A percentile compares a stretch with the other conserved stretches of the same genome.
phyloP scores from a whole-genome alignment of 1,284 basidiomycete species.

The Entoloma clypeatum region DNA sequence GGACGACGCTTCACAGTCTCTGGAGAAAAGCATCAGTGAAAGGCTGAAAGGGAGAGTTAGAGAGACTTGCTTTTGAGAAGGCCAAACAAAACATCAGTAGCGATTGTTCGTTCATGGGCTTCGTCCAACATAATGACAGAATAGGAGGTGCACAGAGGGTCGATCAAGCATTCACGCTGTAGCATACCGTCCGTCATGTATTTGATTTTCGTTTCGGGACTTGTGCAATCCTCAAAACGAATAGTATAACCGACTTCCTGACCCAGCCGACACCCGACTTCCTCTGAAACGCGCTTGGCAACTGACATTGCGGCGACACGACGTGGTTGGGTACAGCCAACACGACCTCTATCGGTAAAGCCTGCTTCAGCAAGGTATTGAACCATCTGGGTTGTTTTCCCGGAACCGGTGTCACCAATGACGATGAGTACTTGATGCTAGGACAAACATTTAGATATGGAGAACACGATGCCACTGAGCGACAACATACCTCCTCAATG shows the following conservation, averaged over 20 bases:
- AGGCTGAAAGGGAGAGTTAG: constrained; percentile 1
- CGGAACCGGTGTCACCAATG: constrained; percentile 92
- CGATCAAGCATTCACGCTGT: constrained; percentile 93
- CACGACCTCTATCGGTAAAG: constrained; percentile 81
- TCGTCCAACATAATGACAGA: constrained; percentile 98
- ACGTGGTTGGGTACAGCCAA: constrained; percentile 97
- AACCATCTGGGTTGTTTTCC: constrained; percentile 93
- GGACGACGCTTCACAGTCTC: constrained; percentile 92
- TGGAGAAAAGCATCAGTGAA: constrained; percentile 33
- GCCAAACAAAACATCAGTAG: constrained; percentile 97
- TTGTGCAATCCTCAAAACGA: constrained; percentile 98
- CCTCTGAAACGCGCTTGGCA: constrained; percentile 96
- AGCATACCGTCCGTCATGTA: constrained; percentile 99
- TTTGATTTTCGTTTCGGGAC: constrained; percentile 97
- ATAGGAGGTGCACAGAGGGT: constrained; percentile 90
- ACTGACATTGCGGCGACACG: constrained; percentile 99
- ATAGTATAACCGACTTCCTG: constrained; percentile 99
- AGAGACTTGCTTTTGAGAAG: constrained; percentile 82
- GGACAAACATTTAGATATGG: constrained; percentile 24
- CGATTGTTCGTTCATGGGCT: constrained; percentile 97
- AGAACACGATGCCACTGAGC: constrained; percentile 3
- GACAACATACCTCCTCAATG: constrained; percentile 71
- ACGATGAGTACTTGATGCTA: constrained; percentile 95
- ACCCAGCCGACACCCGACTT: constrained; percentile 94
- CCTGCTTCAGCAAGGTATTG: constrained; percentile 91